Evolutionary conservation across 805 yeast genomes (phyloP).

Genomic region (Torulaspora microellipsoides): DNA sequence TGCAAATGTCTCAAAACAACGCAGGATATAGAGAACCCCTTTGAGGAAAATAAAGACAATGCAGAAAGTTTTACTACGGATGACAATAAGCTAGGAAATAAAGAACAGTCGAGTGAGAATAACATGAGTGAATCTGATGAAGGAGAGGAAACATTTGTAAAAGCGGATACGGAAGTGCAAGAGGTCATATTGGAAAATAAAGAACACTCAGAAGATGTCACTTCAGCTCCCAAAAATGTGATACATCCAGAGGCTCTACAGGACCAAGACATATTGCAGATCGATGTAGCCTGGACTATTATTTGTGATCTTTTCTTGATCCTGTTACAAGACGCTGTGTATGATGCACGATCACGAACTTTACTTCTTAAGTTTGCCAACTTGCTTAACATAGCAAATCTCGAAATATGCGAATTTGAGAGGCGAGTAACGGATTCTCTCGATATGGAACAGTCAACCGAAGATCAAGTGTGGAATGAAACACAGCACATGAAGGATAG

Average conservation of each 20-base stretch:
- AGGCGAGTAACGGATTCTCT: conserved; percentile 84
- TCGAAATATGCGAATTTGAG: conserved; percentile 85
- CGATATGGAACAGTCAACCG: conserved; percentile 80
- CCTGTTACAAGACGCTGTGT: conserved; percentile 74
- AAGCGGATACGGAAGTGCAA: neutral
- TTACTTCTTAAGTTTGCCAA: conserved; percentile 66
- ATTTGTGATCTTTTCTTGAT: conserved; percentile 85
- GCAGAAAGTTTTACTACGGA: neutral
- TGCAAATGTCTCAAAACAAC: conserved; percentile 54
- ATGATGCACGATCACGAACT: conserved; percentile 84
- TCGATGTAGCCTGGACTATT: conserved; percentile 90
- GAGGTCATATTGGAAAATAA: too few relatives aligned
- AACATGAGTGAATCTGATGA: neutral
- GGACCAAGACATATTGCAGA: conserved; percentile 41
- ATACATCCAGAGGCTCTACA: conserved; percentile 34
- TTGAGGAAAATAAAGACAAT: conserved; percentile 16
- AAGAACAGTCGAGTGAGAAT: too few relatives aligned
- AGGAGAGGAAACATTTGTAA: conserved; percentile 8
- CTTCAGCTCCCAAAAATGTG: conserved; percentile 11
- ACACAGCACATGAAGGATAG: conserved; percentile 62
- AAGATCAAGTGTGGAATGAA: conserved; percentile 69
- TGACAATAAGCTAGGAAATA: too few relatives aligned
- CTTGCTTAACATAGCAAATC: conserved; percentile 49
- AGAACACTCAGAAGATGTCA: neutral
- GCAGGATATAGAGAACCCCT: conserved; percentile 50